phyloP scores from a whole-genome alignment of 2,329 filamentous ascomycete species.

The Epichloe baconii region DNA sequence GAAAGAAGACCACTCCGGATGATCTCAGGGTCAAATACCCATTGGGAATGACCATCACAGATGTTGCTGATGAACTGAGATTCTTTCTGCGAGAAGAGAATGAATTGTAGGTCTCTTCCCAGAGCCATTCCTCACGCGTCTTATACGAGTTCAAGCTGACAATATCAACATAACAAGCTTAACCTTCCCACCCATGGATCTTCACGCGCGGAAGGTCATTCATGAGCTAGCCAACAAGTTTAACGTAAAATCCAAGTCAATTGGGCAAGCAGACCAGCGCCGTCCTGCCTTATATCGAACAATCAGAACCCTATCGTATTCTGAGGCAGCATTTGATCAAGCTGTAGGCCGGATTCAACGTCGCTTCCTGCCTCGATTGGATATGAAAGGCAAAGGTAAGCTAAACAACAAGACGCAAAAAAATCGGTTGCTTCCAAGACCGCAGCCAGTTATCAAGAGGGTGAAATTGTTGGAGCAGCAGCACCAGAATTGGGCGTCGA shows the following conservation, averaged over 20 bases:
- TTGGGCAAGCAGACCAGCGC: slow-evolving; percentile 57
- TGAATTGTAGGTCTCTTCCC: slow-evolving; percentile 39
- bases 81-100: slow-evolving; percentile 52
- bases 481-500: slow-evolving; percentile 73
- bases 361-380: slow-evolving; percentile 42
- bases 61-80: slow-evolving; percentile 61
- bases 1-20: slow-evolving; percentile 40
- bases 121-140: neutral
- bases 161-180: slow-evolving; percentile 21
- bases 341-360: slow-evolving; percentile 33
- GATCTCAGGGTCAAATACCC: slow-evolving; percentile 60
- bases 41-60: slow-evolving; percentile 54
- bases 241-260: slow-evolving; percentile 72
- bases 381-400: slow-evolving; percentile 25
- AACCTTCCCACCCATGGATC: slow-evolving; percentile 72
- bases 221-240: slow-evolving; percentile 68
- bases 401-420: slow-evolving; percentile 17
- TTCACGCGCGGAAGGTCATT: slow-evolving; percentile 59
- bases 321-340: slow-evolving; percentile 40
- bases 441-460: slow-evolving; percentile 52
- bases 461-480: slow-evolving; percentile 74
- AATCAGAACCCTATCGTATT: slow-evolving; percentile 47
- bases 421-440: slow-evolving; percentile 8
- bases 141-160: neutral
- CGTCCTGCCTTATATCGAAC: slow-evolving; percentile 71